Base-by-base conservation (phyloP, 1,284 basidiomycete genomes). In the Pyrrhoderma lamaoense region DNA sequence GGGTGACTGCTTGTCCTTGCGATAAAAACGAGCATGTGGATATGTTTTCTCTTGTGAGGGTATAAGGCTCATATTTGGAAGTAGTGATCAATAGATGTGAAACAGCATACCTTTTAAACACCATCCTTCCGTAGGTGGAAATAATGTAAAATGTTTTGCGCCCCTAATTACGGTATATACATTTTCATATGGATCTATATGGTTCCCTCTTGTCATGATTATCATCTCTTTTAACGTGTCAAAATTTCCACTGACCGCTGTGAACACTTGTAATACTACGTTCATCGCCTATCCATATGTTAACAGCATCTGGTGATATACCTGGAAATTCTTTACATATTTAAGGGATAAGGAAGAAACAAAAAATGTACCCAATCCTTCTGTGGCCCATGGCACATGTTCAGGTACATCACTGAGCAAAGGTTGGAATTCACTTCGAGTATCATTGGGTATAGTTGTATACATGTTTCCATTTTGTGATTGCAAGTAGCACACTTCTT, bases 391-490 rank as follows among this genome's bases (percentile, higher is more conserved):
- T 3, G 73, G 46, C 11, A 93, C 69, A 52, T 89, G 79, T 22
- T 69, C 65, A 1, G 82, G 81, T 14, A 93, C 75, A 61, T 88
- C 80, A 9, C 60, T 47, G 56, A 78, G 76, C 21, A 93, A 67
- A 2, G 72, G 62, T 23, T 71, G 67, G 55, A 91, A 81, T 63
- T 92, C 85, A 8, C 84, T 82, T 1, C 52, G 38, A 44, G 65
- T 63, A 2, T 63, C 58, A 39, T 64, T 60, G 58, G 70, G 72
- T 39, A 62, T 60, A 52, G 62, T 67, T 1, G 77, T 73, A 59
- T 79, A 89, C 27, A 95, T 60, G 64, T 95, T 95, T 8, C 92
- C 92, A 64, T 95, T 91, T 65, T 95, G 93, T 1, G 86, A 89
- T 64, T 95, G 93, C 4, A 95, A 72, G 65, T 94, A 95, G 55